A percentile compares a stretch with the other conserved stretches of the same genome.
These are phyloP conservation scores for Aurantiochytrium sp. DNA, from an alignment of 108 stramenopile genomes.

Conservation along the genomic window DNA sequence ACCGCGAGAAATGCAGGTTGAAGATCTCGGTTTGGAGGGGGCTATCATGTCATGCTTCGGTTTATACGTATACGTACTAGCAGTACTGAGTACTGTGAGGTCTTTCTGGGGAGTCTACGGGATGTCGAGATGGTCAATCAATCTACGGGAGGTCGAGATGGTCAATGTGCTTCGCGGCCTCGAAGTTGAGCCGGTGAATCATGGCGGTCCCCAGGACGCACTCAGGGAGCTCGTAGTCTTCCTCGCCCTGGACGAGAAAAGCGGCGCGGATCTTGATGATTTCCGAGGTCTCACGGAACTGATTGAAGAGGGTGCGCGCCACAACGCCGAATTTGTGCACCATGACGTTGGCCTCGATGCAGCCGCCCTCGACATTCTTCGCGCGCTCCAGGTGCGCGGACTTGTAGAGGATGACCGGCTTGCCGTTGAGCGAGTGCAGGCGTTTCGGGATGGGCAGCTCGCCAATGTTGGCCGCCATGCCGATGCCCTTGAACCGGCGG, in stretches of 20 bases:
- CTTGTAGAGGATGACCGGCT: constrained; percentile 20
- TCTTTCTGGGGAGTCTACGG: too few relatives aligned
- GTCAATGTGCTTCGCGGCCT: not conserved
- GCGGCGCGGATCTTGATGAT: not conserved
- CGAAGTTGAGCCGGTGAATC: not conserved
- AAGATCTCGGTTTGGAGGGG: too few relatives aligned
- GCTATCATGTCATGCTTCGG: too few relatives aligned
- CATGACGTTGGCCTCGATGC: not conserved
- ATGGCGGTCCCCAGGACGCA: not conserved
- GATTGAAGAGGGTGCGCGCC: not conserved
- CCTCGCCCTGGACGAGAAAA: constrained; percentile 14
- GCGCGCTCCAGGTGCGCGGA: not conserved
- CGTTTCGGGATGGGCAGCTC: not conserved
- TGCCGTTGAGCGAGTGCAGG: not conserved
- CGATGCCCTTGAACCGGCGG: constrained; percentile 9
- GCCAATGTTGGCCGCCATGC: not conserved
- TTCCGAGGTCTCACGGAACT: not conserved
- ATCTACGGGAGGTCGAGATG: not conserved
- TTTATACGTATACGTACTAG: too few relatives aligned
- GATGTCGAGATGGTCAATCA: too few relatives aligned
- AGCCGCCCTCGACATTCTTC: not conserved
- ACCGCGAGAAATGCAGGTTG: too few relatives aligned
- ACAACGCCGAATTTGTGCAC: not conserved
- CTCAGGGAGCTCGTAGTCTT: constrained; percentile 1
- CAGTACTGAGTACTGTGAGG: too few relatives aligned